phyloP scores from a whole-genome alignment of 1,139 yeast genomes.

The Debaryomycetaceae sp. region DNA sequence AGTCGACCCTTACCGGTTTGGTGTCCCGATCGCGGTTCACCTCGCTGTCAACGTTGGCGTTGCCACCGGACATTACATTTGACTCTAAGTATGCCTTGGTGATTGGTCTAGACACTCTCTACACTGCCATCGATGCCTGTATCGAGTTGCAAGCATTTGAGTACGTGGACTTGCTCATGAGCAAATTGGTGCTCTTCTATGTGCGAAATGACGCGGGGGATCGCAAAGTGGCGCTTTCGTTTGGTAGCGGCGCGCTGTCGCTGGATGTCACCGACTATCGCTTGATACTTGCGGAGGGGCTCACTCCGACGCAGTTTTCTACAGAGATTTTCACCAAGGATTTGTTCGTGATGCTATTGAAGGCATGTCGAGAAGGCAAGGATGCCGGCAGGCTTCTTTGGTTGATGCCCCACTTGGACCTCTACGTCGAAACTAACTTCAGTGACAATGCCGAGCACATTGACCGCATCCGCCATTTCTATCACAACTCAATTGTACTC shows the following conservation, averaged over 20 bases:
- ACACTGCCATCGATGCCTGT: constrained; percentile 28
- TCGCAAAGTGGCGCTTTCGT: constrained; percentile 15
- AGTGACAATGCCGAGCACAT: constrained; percentile 10
- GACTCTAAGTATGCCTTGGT: constrained; percentile 14
- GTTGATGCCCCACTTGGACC: constrained; percentile 35
- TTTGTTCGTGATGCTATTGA: constrained; percentile 22
- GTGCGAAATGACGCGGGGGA: constrained; percentile 10
- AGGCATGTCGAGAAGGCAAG: constrained; percentile 22
- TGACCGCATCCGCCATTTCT: constrained; percentile 8
- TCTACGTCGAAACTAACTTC: constrained; percentile 17
- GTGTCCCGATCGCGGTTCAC: constrained; percentile 29
- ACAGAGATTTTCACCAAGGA: constrained; percentile 21
- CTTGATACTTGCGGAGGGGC: constrained; percentile 14
- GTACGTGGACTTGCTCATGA: constrained; percentile 31
- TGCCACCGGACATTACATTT: constrained; percentile 9
- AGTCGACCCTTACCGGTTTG: constrained; percentile 17
- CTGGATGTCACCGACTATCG: too few relatives aligned
- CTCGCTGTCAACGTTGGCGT: constrained; percentile 11
- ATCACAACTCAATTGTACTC: constrained; percentile 5
- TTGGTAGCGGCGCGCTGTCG: constrained; percentile 12
- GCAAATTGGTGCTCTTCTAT: constrained; percentile 30
- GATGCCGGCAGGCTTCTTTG: constrained; percentile 38
- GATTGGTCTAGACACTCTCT: constrained; percentile 17
- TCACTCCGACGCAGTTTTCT: constrained; percentile 13
- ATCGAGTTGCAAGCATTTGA: constrained; percentile 23